phyloP scores from a whole-genome alignment of 495 filamentous ascomycete genomes.

The Tirmania nivea region DNA sequence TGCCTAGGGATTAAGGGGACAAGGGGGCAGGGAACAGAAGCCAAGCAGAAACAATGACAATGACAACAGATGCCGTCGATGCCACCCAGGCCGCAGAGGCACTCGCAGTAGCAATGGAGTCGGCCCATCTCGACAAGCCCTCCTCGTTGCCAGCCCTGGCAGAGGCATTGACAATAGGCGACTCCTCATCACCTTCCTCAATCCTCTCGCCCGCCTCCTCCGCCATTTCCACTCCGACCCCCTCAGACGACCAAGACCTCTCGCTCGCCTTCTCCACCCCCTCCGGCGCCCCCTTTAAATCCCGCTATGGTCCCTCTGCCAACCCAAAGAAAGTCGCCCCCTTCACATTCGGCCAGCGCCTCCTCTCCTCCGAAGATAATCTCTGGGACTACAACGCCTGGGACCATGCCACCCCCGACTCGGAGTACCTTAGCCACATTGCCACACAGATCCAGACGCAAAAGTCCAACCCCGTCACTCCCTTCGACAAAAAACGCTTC shows the following conservation, averaged over 20 bases:
- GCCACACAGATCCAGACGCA: slow-evolving; percentile 63
- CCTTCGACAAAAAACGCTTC: slow-evolving; percentile 68
- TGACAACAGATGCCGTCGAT: too few relatives aligned
- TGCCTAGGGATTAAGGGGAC: too few relatives aligned
- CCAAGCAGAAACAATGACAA: too few relatives aligned
- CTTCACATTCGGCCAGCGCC: slow-evolving; percentile 85
- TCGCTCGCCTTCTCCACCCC: slow-evolving; percentile 2
- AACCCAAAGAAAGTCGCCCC: slow-evolving; percentile 70
- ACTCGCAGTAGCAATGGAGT: too few relatives aligned
- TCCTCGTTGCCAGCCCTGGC: too few relatives aligned
- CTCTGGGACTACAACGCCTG: slow-evolving; percentile 94
- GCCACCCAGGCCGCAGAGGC: too few relatives aligned
- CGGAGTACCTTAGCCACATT: slow-evolving; percentile 60
- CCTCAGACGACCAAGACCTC: slow-evolving; percentile 1
- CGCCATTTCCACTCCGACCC: slow-evolving; percentile 3
- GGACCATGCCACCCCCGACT: slow-evolving; percentile 86
- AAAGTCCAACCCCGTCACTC: slow-evolving; percentile 57
- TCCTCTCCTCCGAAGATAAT: slow-evolving; percentile 57
- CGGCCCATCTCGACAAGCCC: too few relatives aligned
- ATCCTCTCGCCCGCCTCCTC: slow-evolving; percentile 7
- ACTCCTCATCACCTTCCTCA: not conserved
- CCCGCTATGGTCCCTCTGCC: slow-evolving; percentile 12
- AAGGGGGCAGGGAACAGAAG: too few relatives aligned
- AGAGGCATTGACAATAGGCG: too few relatives aligned
- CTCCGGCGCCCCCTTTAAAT: not conserved